Base-by-base conservation (phyloP, 1,139 yeast genomes). In the Candida sp. region DNA sequence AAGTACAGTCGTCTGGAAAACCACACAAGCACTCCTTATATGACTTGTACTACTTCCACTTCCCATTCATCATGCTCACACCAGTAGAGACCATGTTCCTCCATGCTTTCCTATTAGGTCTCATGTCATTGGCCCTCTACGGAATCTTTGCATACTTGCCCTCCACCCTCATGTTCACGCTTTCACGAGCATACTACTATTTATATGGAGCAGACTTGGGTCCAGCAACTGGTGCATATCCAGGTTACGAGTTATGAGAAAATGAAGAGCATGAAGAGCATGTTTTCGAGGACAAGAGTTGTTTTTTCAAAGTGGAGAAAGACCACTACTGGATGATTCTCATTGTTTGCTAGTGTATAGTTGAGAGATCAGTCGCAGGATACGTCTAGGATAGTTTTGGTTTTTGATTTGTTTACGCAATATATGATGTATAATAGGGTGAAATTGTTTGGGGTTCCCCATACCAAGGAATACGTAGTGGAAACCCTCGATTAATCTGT, bases 51-150 rank as follows among this genome's bases (percentile, higher is more conserved):
- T 74, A 72, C 62, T 66, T 69, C 58, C 71, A 70, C 52, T 67
- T 75, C 52, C 80, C 80, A 25, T 69, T 65, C 51, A 63, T 61
- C 51, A 75, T 75, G 78, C 68, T 75, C 63, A 75, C 79, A 25
- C 57, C 58, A 43, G 60, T 66, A 7, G 80, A 75, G 60, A 60
- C 70, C n/a, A 48, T 66, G 39, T 51, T 70, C 22, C 63, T 73
- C 47, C 77, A 69, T 63, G 60, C 49, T 59, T 65, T 69, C 50
- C 54, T 72, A 46, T 60, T 72, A 43, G 63, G 72, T 41, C 72
- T 73, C 52, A 53, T 66, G 11, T 54, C 68, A 35, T 67, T 75
- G 49, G 63, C 73, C 26, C 68, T 70, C 6, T 75, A 72, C 58
- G 78, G 79, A n/a, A 47, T 75, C 43, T 73, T 69, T 58, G 63